Evolutionary conservation across 345 rosid genomes (phyloP), one percentile per base, ranked within the genome.

Genomic region (Angophora floribunda): DNA sequence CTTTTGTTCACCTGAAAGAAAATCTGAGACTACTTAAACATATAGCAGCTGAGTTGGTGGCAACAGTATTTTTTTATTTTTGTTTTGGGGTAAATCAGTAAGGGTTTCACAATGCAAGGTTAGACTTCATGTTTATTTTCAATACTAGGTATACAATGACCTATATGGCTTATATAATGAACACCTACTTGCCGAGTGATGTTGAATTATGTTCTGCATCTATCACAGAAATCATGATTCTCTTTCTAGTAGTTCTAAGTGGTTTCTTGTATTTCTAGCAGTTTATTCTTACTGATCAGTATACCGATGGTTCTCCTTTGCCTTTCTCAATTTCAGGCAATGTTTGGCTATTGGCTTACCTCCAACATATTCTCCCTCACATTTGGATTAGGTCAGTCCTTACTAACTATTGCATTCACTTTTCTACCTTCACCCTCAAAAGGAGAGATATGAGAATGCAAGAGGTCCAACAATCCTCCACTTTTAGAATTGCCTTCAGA

Each of bases 281-380:
- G 79, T 32, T 16, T 17, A 44, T 67, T 65, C 79, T 67, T 67
- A 16, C 22, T 32, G 79, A 30, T 67, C 11, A 67, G 24, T 67
- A 17, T 67, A 32, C 13, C 28, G 17, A 51, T 16, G 7, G 44
- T 70, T 32, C 80, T 70, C 47, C 45, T 51, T 85, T 32, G 32
- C 47, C 41, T 59, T 41, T 52, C 52, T 59, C 41, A 55, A 51
- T 51, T 89, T 86, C 49, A 89, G 95, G 95, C 95, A 67, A 85
- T 93, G 79, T 93, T 93, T 86, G 91, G 93, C 86, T 93, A 92
- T 91, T 93, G 95, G 94, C 92, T 93, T 85, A 92, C 94, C 86
- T 93, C 95, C 86, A 93, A 93, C 90, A 51, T 93, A 28, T 93
- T 93, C 89, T 88, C 93, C 36, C 91, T 93, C 55, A 89, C 78